phyloP scores from a whole-genome alignment of 495 filamentous ascomycete genomes.

The Penicillium desertorum region DNA sequence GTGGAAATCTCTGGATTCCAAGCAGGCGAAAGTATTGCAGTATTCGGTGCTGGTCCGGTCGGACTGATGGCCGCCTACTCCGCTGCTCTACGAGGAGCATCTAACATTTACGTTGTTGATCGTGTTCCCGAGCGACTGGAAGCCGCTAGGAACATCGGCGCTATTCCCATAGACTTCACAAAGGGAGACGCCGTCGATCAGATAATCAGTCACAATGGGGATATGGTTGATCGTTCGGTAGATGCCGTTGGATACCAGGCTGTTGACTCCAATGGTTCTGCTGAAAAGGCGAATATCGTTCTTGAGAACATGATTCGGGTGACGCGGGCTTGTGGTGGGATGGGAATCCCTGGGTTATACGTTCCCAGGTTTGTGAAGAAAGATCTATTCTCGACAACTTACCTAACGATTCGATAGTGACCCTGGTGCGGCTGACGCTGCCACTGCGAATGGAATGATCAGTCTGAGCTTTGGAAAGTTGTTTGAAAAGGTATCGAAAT shows the following conservation, averaged over 20 bases:
- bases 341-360: conserved; percentile 50
- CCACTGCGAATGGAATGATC: conserved; percentile 52
- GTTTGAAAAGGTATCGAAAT: conserved; percentile 53
- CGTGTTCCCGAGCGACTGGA: conserved; percentile 52
- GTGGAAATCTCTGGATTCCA: conserved; percentile 54
- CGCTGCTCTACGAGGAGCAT: conserved; percentile 52
- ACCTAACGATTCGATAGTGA: conserved; percentile 24
- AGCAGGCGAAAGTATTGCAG: conserved; percentile 54
- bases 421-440: conserved; percentile 46
- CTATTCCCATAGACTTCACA: conserved; percentile 40
- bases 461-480: conserved; percentile 59
- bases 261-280: conserved; percentile 39
- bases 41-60: conserved; percentile 53
- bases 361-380: conserved; percentile 32
- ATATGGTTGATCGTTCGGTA: conserved; percentile 53
- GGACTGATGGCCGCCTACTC: conserved; percentile 60
- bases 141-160: conserved; percentile 54
- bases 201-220: conserved; percentile 36
- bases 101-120: conserved; percentile 55
- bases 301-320: conserved; percentile 50
- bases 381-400: not conserved
- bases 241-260: conserved; percentile 59
- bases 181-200: conserved; percentile 40
- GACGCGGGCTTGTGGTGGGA: conserved; percentile 47
- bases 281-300: conserved; percentile 45